Conservation (phyloP, 768 basidiomycete genomes). For the Russula dissimulans region DNA sequence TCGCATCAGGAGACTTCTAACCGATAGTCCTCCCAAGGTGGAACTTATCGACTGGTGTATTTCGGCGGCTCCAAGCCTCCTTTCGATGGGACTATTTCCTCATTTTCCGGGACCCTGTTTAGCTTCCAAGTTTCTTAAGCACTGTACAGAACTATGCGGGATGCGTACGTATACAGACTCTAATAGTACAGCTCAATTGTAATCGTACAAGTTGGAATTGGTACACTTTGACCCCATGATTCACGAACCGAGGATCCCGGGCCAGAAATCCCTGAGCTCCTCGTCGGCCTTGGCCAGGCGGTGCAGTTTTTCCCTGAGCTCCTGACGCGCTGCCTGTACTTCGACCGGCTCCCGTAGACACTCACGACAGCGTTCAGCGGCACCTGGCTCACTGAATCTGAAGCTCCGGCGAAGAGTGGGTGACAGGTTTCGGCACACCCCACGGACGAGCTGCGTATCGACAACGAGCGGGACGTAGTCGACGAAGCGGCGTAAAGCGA, state of each 20-base stretch:
- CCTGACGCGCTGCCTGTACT: neutral
- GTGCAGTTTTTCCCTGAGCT: neutral
- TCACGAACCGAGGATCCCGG: too few relatives aligned
- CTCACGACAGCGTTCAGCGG: slow-evolving; percentile 2
- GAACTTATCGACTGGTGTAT: slow-evolving; percentile 62
- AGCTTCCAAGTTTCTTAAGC: slow-evolving; percentile 46
- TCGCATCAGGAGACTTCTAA: neutral
- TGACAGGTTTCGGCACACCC: neutral
- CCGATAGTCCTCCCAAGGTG: slow-evolving; percentile 32
- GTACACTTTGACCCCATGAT: too few relatives aligned
- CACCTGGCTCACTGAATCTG: neutral
- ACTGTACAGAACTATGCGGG: neutral
- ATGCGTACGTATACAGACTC: too few relatives aligned
- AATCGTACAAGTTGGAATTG: too few relatives aligned
- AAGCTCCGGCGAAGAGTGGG: neutral
- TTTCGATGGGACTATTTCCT: slow-evolving; percentile 47
- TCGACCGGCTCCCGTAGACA: slow-evolving; percentile 4
- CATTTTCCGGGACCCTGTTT: slow-evolving; percentile 55
- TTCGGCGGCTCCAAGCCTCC: slow-evolving; percentile 65
- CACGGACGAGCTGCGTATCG: slow-evolving; percentile 14
- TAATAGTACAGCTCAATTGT: too few relatives aligned
- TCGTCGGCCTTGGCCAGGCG: slow-evolving; percentile 1
- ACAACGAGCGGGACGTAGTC: slow-evolving; percentile 14
- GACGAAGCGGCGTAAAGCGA: neutral
- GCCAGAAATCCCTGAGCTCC: slow-evolving; percentile 2